phyloP scores from a whole-genome alignment of 2,329 filamentous ascomycete species.

The Nannizziopsis arthrosporioides region DNA sequence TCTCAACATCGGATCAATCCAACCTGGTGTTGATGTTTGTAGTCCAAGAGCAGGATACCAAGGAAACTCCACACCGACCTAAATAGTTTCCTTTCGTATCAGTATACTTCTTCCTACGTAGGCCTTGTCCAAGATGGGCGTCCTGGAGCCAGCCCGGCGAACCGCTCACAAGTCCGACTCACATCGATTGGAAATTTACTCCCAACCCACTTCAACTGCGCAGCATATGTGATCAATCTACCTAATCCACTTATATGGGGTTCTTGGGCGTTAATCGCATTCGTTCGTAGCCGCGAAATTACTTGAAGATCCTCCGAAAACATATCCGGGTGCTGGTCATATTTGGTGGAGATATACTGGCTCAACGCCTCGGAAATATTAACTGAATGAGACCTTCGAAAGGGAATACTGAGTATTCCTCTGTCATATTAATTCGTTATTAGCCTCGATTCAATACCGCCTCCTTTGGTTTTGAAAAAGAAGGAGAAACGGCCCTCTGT shows the following conservation, averaged over 20 bases:
- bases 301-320: conserved; percentile 79
- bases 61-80: conserved; percentile 89
- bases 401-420: conserved; percentile 61
- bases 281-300: conserved; percentile 69
- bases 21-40: conserved; percentile 59
- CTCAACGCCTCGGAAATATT: conserved; percentile 73
- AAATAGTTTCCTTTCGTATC: conserved; percentile 10
- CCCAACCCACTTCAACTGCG: conserved; percentile 82
- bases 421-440: conserved; percentile 17
- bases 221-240: conserved; percentile 83
- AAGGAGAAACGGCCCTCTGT: background rate
- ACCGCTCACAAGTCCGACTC: conserved; percentile 21
- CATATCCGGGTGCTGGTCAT: conserved; percentile 97
- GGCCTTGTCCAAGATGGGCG: background rate
- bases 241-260: conserved; percentile 75
- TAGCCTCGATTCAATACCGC: too few species aligned
- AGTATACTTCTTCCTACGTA: background rate
- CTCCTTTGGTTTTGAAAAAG: background rate
- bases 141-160: background rate
- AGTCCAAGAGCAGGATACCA: conserved; percentile 95
- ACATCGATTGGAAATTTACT: conserved; percentile 96
- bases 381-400: conserved; percentile 70
- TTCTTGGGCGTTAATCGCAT: conserved; percentile 82
- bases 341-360: conserved; percentile 93
- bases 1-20: conserved; percentile 8